Percentiles rank a stretch among this genome's conserved stretches.
Evolutionary conservation across 148 eudicot genomes (phyloP).

Genomic region (Rhododendron molle): DNA sequence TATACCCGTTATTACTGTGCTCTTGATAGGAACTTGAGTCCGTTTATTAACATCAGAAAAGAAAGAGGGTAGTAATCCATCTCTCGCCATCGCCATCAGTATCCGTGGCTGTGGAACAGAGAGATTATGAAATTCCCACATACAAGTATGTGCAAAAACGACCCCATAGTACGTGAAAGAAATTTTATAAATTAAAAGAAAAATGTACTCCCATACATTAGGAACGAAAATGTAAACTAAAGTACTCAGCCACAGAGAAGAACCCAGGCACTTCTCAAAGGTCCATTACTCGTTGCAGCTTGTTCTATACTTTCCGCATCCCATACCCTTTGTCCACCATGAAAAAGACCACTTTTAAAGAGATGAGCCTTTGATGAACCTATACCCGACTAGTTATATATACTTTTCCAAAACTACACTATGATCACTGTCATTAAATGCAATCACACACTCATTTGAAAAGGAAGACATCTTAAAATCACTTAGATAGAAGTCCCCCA

Average conservation of each 20-base stretch:
- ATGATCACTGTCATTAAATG: background rate
- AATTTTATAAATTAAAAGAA: background rate
- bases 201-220: background rate
- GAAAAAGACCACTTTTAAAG: background rate
- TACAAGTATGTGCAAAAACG: background rate
- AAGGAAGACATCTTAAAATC: background rate
- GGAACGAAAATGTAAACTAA: background rate
- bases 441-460: background rate
- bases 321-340: background rate
- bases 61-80: slow-evolving; percentile 90
- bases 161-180: background rate
- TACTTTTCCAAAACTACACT: background rate
- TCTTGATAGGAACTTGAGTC: slow-evolving; percentile 87
- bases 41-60: slow-evolving; percentile 72
- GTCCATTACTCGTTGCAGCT: background rate
- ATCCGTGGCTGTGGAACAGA: slow-evolving; percentile 72
- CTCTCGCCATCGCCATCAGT: slow-evolving; percentile 98
- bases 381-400: background rate
- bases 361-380: background rate
- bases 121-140: background rate
- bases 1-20: slow-evolving; percentile 73
- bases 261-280: background rate
- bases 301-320: background rate
- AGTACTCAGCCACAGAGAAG: background rate
- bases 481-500: background rate